Base-by-base conservation (phyloP, 1,139 yeast species). In the Saccharomyces hybrid region DNA sequence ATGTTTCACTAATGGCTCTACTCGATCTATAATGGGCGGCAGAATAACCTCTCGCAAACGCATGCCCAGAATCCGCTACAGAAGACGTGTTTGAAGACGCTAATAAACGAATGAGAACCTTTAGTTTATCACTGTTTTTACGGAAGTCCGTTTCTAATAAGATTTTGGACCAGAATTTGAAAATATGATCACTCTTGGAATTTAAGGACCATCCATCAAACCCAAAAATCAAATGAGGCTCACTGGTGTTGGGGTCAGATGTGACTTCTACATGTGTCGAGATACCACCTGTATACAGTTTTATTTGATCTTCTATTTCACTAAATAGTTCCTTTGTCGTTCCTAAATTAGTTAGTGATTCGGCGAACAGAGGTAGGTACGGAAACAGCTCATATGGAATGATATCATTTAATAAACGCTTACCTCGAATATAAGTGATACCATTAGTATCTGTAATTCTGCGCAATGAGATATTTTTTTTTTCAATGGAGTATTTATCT, bases 51-150 rank as follows among this genome's bases (percentile, higher is more conserved):
- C 83, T 79, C 1, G 98, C 96, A 71, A 79, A 91, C 1, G 86
- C 76, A 67, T 93, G 98, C 0, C 99, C 99, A 52, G 86, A 76
- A 58, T 91, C 95, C 5, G 96, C 93, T 52, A 90, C 80, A 9
- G 79, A 76, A 63, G 90, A 84, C 62, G 90, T 75, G 64, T 88
- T 89, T 63, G 89, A 91, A 48, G 91, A 86, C 0, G 88, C 86
- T 67, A 85, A 71, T 52, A 84, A 80, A 63, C 86, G 87, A 49
- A 95, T 81, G 60, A 93, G 75, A 1, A 88, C 83, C 58, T 81
- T 76, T 57, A 93, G 75, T 65, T 91, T 93, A 53, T 84, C 86
- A 54, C 83, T 74, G 51, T 87, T 86, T 28, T 73, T 78, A 21
- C 74, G 75, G 63, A 89, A 85, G 60, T 84, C 81, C 1, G 97